A percentile compares a stretch with the other conserved stretches of the same genome.
Conservation (phyloP, 2,329 filamentous ascomycete genomes). For the Penicillium sp. region DNA sequence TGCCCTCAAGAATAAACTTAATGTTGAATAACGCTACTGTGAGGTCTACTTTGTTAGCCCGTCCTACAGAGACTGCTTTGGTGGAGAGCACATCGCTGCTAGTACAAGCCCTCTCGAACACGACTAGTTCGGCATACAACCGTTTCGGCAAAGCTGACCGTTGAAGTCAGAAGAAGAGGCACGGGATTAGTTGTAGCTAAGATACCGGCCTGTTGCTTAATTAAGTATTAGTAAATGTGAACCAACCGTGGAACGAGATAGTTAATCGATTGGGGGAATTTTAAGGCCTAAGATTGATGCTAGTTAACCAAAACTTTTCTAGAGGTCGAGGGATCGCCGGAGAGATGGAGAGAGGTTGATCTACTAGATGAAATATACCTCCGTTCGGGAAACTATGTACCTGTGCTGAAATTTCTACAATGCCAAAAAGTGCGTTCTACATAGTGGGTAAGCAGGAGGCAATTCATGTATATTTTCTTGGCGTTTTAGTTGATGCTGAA, state of each 20-base stretch:
- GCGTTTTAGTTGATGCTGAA: not conserved
- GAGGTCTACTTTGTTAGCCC: not conserved
- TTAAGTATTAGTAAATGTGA: not conserved
- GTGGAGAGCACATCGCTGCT: conserved; percentile 3
- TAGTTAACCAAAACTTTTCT: too few species aligned
- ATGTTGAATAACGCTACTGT: not conserved
- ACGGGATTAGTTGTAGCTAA: not conserved
- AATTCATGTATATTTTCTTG: not conserved
- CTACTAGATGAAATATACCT: conserved; percentile 9
- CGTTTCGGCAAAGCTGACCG: not conserved
- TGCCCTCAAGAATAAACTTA: not conserved
- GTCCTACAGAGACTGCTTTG: not conserved
- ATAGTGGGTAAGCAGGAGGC: conserved; percentile 14
- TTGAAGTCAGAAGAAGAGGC: not conserved
- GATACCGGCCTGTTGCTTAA: not conserved
- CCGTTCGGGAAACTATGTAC: conserved; percentile 4
- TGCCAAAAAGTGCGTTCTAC: not conserved
- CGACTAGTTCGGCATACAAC: conserved; percentile 1
- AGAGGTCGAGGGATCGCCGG: conserved; percentile 8
- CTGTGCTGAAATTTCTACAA: conserved; percentile 3
- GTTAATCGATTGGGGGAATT: not conserved
- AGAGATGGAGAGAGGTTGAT: conserved; percentile 10
- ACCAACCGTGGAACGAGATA: not conserved
- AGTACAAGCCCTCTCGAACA: not conserved
- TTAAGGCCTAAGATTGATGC: not conserved